Conservation (phyloP, 2,329 filamentous ascomycete genomes). For the Epicoccum nigrum region DNA sequence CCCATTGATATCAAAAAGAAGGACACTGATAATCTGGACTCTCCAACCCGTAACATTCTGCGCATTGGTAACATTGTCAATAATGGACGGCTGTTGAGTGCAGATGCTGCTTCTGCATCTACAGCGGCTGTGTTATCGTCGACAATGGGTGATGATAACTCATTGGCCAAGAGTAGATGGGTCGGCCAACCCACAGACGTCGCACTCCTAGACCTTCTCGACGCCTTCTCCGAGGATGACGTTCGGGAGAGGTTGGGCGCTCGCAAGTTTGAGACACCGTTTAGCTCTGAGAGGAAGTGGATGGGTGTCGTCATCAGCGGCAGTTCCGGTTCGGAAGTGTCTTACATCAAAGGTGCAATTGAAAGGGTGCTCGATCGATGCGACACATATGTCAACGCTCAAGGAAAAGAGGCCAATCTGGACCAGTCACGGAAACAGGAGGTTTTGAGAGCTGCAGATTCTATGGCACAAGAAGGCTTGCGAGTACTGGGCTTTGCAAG, state of each 20-base stretch:
- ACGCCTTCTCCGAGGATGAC: conserved; percentile 90
- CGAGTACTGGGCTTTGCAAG: conserved; percentile 93
- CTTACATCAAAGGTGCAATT: conserved; percentile 94
- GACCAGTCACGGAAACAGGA: conserved; percentile 77
- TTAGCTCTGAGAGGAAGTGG: conserved; percentile 98
- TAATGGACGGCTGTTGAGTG: conserved; percentile 80
- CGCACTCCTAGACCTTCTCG: conserved; percentile 91
- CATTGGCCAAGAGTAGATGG: conserved; percentile 83
- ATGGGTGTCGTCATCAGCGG: conserved; percentile 87
- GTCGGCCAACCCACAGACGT: conserved; percentile 97
- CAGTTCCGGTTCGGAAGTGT: conserved; percentile 71
- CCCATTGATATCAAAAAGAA: conserved; percentile 65
- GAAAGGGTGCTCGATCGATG: conserved; percentile 86
- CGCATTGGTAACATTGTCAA: conserved; percentile 97
- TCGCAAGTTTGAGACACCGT: conserved; percentile 84
- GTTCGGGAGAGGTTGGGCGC: conserved; percentile 84
- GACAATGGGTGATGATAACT: conserved; percentile 68
- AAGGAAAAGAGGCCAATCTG: conserved; percentile 84
- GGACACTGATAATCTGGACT: conserved; percentile 64
- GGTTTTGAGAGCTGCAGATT: conserved; percentile 78
- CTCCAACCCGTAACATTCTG: conserved; percentile 79
- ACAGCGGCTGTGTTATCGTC: conserved; percentile 85
- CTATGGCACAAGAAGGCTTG: conserved; percentile 87
- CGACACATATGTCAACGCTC: conserved; percentile 85
- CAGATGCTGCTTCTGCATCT: conserved; percentile 72